These are phyloP conservation scores for Gossypium rotundifolium DNA, from an alignment of 345 rosid species.

Conservation along the genomic window DNA sequence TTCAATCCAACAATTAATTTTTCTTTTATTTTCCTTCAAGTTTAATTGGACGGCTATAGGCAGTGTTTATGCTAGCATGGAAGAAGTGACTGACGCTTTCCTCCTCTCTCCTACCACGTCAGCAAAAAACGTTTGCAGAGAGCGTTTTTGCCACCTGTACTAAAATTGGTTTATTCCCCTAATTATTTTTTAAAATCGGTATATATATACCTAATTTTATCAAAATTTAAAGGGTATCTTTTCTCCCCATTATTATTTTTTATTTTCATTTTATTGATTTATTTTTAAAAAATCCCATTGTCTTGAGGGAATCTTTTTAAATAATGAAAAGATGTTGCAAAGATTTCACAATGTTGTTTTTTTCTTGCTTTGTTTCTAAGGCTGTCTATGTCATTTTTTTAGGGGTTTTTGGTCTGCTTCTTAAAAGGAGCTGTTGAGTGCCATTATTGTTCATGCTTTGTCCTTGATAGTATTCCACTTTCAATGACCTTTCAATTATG, in stretches of 20 bases:
- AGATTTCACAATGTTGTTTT: background rate
- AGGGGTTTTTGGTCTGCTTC: slow-evolving; percentile 22
- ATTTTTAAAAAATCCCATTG: background rate
- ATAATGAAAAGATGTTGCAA: slow-evolving; percentile 14
- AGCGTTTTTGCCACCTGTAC: too few species aligned
- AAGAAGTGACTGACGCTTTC: too few species aligned
- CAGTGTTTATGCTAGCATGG: too few species aligned
- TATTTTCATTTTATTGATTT: background rate
- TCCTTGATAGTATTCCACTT: slow-evolving; percentile 26
- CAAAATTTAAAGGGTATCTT: background rate
- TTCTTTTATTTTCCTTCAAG: too few species aligned
- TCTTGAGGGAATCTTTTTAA: slow-evolving; percentile 23
- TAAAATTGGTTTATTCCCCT: too few species aligned
- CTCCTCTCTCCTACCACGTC: too few species aligned
- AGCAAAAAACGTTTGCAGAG: too few species aligned
- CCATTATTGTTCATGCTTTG: slow-evolving; percentile 34
- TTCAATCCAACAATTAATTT: too few species aligned
- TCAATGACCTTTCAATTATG: background rate
- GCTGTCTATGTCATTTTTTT: slow-evolving; percentile 15
- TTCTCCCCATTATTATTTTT: background rate
- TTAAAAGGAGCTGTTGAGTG: slow-evolving; percentile 23
- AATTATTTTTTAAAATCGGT: too few species aligned
- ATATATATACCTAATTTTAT: too few species aligned
- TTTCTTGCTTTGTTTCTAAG: background rate
- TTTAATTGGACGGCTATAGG: too few species aligned